phyloP scores from a whole-genome alignment of 2,329 filamentous ascomycete genomes.

The Fusarium pininemorale region DNA sequence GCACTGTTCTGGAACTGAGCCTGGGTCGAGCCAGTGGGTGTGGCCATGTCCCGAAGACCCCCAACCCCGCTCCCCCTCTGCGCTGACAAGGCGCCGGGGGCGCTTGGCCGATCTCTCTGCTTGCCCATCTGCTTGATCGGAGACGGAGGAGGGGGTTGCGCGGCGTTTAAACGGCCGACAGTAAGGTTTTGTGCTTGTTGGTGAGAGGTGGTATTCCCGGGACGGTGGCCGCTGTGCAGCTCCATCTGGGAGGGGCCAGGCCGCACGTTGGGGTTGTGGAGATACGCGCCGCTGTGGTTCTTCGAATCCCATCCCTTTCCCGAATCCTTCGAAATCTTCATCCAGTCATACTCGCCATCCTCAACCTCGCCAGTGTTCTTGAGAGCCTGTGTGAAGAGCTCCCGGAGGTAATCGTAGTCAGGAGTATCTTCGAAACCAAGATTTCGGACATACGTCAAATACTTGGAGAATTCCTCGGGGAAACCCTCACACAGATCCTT shows the following conservation, averaged over 20 bases:
- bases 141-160: constrained; percentile 88
- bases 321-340: constrained; percentile 86
- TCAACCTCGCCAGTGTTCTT: constrained; percentile 95
- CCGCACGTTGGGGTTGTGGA: constrained; percentile 80
- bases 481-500: constrained; percentile 97
- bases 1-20: constrained; percentile 97
- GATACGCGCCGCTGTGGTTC: constrained; percentile 67
- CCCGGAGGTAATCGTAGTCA: constrained; percentile 96
- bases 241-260: constrained; percentile 87
- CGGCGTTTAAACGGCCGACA: constrained; percentile 90
- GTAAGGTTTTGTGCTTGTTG: constrained; percentile 73
- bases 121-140: constrained; percentile 84
- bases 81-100: constrained; percentile 74
- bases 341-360: constrained; percentile 99
- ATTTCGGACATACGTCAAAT: constrained; percentile 96
- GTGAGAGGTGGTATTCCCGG: constrained; percentile 71
- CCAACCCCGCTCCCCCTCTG: constrained; percentile 81
- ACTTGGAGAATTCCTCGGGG: constrained; percentile 97
- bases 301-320: constrained; percentile 91
- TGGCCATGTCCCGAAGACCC: constrained; percentile 79
- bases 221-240: constrained; percentile 77
- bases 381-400: constrained; percentile 94
- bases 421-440: constrained; percentile 98
- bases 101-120: constrained; percentile 80
- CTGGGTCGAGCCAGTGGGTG: constrained; percentile 89